Evolutionary conservation across 768 basidiomycete genomes (phyloP).

Genomic region (Pleurotus salmoneostramineus): DNA sequence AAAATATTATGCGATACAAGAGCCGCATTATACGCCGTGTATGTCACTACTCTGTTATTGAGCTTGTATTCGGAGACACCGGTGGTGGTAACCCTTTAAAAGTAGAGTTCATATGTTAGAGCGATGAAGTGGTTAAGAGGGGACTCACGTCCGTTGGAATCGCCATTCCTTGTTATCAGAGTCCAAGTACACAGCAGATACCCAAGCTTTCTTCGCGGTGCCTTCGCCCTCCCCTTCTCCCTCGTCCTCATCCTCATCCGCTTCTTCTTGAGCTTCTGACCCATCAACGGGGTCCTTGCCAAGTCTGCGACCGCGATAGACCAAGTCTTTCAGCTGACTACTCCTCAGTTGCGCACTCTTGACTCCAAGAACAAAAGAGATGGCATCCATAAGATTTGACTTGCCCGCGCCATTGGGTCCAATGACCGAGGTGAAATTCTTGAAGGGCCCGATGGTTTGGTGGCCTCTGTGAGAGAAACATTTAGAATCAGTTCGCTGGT

Average conservation of each 20-base stretch:
- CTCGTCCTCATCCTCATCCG: constrained; percentile 47
- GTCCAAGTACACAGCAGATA: constrained; percentile 87
- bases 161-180: constrained; percentile 75
- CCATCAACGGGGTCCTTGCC: constrained; percentile 27
- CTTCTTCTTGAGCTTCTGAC: constrained; percentile 17
- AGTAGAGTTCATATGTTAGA: neutral
- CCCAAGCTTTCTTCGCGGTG: constrained; percentile 92
- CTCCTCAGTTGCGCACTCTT: constrained; percentile 91
- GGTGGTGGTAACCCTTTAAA: constrained; percentile 72
- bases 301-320: constrained; percentile 84
- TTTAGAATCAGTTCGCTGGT: neutral
- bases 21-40: constrained; percentile 84
- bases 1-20: constrained; percentile 91
- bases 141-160: constrained; percentile 87
- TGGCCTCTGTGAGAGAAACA: constrained; percentile 47
- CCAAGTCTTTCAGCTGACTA: constrained; percentile 91
- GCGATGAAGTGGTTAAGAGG: neutral
- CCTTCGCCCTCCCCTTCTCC: constrained; percentile 64
- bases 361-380: constrained; percentile 97
- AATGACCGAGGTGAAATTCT: constrained; percentile 92
- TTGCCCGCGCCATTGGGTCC: constrained; percentile 99
- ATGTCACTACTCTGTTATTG: constrained; percentile 77
- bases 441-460: constrained; percentile 87
- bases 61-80: constrained; percentile 91
- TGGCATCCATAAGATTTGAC: constrained; percentile 99